Evolutionary conservation across 345 rosid genomes (phyloP).

Genomic region (Camelina hispida): DNA sequence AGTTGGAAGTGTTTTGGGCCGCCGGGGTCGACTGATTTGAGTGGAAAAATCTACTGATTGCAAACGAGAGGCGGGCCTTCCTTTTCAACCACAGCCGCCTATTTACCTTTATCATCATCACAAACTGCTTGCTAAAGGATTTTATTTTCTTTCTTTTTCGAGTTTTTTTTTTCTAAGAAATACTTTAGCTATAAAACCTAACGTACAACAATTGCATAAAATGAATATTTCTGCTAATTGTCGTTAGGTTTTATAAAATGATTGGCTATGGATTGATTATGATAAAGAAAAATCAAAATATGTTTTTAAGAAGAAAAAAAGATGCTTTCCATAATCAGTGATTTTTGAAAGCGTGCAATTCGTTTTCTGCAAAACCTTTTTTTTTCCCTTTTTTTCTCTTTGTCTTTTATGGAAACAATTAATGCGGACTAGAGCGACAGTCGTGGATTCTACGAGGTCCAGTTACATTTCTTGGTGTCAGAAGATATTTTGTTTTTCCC

Average conservation of each 20-base stretch:
- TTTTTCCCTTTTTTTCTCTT: not conserved
- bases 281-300: conserved; percentile 1
- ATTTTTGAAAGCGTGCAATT: conserved; percentile 20
- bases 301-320: conserved; percentile 5
- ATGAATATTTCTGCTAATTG: no score
- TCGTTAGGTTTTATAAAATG: no score
- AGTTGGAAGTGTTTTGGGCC: conserved; percentile 37
- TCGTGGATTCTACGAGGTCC: conserved; percentile 49
- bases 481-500: not conserved
- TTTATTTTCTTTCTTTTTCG: not conserved
- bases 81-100: conserved; percentile 42
- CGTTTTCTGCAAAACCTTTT: conserved; percentile 8
- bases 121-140: not conserved
- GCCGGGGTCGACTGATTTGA: conserved; percentile 3
- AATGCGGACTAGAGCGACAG: conserved; percentile 40
- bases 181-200: not conserved
- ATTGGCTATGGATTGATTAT: conserved; percentile 18
- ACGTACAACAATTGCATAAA: not conserved
- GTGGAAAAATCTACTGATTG: conserved; percentile 35
- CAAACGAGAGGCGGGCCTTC: conserved; percentile 43
- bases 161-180: not conserved
- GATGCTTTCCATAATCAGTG: conserved; percentile 21
- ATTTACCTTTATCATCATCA: not conserved
- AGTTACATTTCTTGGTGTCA: conserved; percentile 42
- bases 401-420: conserved; percentile 34